phyloP scores from a whole-genome alignment of 129 eudicot genomes.

The Flaveria trinervia region DNA sequence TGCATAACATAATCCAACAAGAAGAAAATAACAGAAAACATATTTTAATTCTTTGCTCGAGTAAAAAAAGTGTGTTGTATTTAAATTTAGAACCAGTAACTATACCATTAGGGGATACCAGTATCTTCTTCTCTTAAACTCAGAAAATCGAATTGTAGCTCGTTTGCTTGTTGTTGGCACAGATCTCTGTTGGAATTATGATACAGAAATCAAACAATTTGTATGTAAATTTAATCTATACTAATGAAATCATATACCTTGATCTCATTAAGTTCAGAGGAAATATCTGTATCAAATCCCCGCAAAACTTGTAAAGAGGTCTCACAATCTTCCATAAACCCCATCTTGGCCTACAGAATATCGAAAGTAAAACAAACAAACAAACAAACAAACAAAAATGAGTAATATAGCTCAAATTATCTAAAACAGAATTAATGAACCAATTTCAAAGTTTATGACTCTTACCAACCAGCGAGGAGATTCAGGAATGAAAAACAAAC shows the following conservation, averaged over 20 bases:
- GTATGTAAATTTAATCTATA: background rate
- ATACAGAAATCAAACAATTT: slow-evolving; percentile 14
- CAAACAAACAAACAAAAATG: background rate
- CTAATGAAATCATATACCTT: slow-evolving; percentile 46
- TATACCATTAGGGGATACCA: slow-evolving; percentile 86
- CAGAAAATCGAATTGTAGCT: slow-evolving; percentile 60
- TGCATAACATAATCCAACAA: slow-evolving; percentile 34
- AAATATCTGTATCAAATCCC: slow-evolving; percentile 74
- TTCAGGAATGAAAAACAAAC: slow-evolving; percentile 82
- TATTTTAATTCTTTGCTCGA: background rate
- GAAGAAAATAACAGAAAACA: background rate
- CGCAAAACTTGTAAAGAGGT: slow-evolving; percentile 84
- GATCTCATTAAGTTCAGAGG: slow-evolving; percentile 67
- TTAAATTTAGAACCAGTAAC: slow-evolving; percentile 5
- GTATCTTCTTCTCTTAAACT: slow-evolving; percentile 63
- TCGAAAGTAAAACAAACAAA: background rate
- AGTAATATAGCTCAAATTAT: background rate
- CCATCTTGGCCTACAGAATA: slow-evolving; percentile 74
- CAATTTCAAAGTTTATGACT: slow-evolving; percentile 19
- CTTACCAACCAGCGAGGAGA: slow-evolving; percentile 98
- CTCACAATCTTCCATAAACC: slow-evolving; percentile 71
- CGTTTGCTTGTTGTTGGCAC: slow-evolving; percentile 64
- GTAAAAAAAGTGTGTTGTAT: background rate
- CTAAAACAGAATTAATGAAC: background rate
- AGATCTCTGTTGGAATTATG: slow-evolving; percentile 51